Evolutionary conservation across 768 basidiomycete species (phyloP), one percentile per base, ranked within the genome.

Genomic region (Mycena galopus): DNA sequence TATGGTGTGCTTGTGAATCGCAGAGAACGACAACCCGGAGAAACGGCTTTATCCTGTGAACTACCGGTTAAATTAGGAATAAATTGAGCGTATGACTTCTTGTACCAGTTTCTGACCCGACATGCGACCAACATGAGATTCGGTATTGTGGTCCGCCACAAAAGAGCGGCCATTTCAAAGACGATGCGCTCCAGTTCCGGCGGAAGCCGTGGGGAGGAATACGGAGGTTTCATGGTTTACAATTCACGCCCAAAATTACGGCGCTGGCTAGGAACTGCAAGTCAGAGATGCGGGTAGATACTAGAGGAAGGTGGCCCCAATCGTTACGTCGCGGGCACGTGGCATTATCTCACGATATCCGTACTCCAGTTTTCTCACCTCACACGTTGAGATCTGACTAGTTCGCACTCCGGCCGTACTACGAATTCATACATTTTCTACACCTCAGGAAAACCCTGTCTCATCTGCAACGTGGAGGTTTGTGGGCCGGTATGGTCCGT

Each of bases 81-180:
- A 50, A 23, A 50, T 50, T n/a, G 47, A 50, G 21, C 23, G 21
- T 50, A 50, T 50, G 4, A 50, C n/a, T n/a, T n/a, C 47, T 50
- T 50, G 47, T 50, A 50, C 47, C 47, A 50, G 47, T 50, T 50
- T 50, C 47, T 50, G 47, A 50, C 47, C 47, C 47, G 47, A 19
- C 47, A 50, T n/a, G 47, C 47, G 47, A 50, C 47, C 47, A 50
- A 50, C 47, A 50, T 50, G n/a, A 50, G 47, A 50, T 50, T 50
- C 6, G 47, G 47, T 50, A 50, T 50, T n/a, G 47, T 50, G n/a
- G 21, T 23, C 47, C 47, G 47, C 47, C 47, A 50, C 47, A n/a
- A 50, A 50, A 50, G 47, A 50, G 47, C 47, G 47, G 47, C 47
- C n/a, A n/a, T n/a, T n/a, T n/a, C n/a, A n/a, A n/a, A n/a, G n/a